Evolutionary conservation across 805 yeast species (phyloP).

Genomic region (Pichia paraexigua): DNA sequence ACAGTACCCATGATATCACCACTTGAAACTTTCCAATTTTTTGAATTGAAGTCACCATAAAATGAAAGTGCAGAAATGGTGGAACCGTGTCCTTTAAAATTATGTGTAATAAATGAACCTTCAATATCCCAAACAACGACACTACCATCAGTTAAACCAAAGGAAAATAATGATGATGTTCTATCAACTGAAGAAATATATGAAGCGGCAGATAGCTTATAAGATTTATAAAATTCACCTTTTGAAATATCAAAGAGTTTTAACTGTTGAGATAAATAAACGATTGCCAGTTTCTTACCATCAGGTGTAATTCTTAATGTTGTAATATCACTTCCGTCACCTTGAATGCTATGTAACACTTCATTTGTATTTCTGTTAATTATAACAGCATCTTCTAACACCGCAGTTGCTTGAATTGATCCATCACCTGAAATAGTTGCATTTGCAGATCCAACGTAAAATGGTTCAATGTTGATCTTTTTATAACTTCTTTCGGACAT

Average conservation of each 20-base stretch:
- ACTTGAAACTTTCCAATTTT: conserved; percentile 71
- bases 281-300: conserved; percentile 57
- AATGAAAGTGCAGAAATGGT: conserved; percentile 70
- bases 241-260: conserved; percentile 48
- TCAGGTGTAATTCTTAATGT: conserved; percentile 72
- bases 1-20: conserved; percentile 54
- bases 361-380: conserved; percentile 55
- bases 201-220: conserved; percentile 70
- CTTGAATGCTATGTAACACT: conserved; percentile 55
- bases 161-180: conserved; percentile 79
- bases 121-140: conserved; percentile 89
- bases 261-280: conserved; percentile 59
- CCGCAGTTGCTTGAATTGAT: conserved; percentile 64
- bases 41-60: conserved; percentile 61
- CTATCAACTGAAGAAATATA: conserved; percentile 69
- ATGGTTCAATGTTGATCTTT: conserved; percentile 57
- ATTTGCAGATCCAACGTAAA: conserved; percentile 78
- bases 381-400: conserved; percentile 67
- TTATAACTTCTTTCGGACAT: conserved; percentile 26
- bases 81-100: conserved; percentile 88
- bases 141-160: conserved; percentile 93
- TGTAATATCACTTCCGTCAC: conserved; percentile 79
- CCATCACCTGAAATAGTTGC: conserved; percentile 63
- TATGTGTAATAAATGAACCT: conserved; percentile 82
- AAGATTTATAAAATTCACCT: conserved; percentile 37